Percentiles rank a stretch among this genome's conserved stretches.
These are phyloP conservation scores for Lactarius sanguifluus DNA, from an alignment of 768 basidiomycete species.

Conservation along the genomic window DNA sequence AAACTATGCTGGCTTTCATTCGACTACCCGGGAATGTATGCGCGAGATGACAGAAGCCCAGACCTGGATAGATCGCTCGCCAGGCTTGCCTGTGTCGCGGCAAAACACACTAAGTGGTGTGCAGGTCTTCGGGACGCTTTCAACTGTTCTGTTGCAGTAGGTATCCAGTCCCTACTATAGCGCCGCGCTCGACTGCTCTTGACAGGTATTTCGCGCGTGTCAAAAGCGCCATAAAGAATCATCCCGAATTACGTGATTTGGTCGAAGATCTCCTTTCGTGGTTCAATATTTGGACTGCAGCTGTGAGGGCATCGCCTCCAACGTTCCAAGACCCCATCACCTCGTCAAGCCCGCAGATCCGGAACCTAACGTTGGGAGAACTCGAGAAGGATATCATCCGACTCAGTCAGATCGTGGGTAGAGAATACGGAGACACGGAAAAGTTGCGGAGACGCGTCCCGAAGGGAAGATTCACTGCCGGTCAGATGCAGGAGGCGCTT, in stretches of 20 bases:
- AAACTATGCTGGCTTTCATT: slow-evolving; percentile 33
- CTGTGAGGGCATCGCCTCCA: slow-evolving; percentile 40
- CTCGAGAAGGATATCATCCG: slow-evolving; percentile 38
- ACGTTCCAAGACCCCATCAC: slow-evolving; percentile 49
- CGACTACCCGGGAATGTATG: slow-evolving; percentile 31
- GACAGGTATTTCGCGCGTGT: slow-evolving; percentile 56
- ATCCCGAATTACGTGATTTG: slow-evolving; percentile 45
- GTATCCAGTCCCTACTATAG: not conserved
- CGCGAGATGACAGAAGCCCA: slow-evolving; percentile 28
- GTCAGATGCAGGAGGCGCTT: slow-evolving; percentile 38
- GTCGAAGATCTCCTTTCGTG: slow-evolving; percentile 46
- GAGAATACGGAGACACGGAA: slow-evolving; percentile 45
- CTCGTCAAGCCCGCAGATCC: slow-evolving; percentile 32
- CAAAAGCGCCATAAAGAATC: slow-evolving; percentile 50
- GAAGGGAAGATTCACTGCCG: slow-evolving; percentile 18
- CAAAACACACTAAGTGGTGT: slow-evolving; percentile 32
- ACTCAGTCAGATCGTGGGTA: slow-evolving; percentile 47
- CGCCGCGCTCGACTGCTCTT: not conserved
- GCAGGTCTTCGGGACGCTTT: slow-evolving; percentile 36
- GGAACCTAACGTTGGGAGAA: slow-evolving; percentile 41
- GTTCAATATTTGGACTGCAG: slow-evolving; percentile 49
- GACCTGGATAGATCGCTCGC: slow-evolving; percentile 33
- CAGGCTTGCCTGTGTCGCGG: slow-evolving; percentile 13
- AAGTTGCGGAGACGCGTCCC: slow-evolving; percentile 16
- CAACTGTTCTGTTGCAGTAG: slow-evolving; percentile 30